A percentile compares a stretch with the other conserved stretches of the same genome.
Conservation (phyloP, 495 filamentous ascomycete species). For the Xylaria grammica region DNA sequence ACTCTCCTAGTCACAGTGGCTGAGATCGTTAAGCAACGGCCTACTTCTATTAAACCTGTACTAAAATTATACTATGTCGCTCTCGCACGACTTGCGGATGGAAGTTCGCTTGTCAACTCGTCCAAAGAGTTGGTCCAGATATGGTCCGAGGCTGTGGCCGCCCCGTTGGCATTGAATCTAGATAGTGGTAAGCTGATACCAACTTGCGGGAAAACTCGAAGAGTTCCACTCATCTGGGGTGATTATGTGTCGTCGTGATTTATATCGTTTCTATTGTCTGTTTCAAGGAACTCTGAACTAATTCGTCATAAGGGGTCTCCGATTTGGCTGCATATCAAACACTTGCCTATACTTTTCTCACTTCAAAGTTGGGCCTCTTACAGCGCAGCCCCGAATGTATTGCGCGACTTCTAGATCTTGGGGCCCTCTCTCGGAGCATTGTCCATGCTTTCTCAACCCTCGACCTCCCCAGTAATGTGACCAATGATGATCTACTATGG, state of each 20-base stretch:
- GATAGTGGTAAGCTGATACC: slow-evolving; percentile 28
- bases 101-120: background rate
- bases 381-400: slow-evolving; percentile 23
- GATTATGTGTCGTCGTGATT: background rate
- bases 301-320: slow-evolving; percentile 12
- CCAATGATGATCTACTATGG: slow-evolving; percentile 63
- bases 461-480: slow-evolving; percentile 14
- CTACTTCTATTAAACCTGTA: slow-evolving; percentile 25
- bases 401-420: slow-evolving; percentile 27
- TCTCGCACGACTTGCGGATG: slow-evolving; percentile 26
- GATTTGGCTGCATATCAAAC: slow-evolving; percentile 37
- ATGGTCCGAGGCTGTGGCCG: slow-evolving; percentile 21
- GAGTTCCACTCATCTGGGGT: background rate
- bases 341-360: slow-evolving; percentile 46
- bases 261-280: background rate
- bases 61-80: slow-evolving; percentile 31
- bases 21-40: slow-evolving; percentile 29
- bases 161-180: slow-evolving; percentile 24
- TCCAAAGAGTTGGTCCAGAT: slow-evolving; percentile 19
- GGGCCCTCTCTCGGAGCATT: slow-evolving; percentile 39
- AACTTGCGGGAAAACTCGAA: background rate
- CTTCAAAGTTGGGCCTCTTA: slow-evolving; percentile 28
- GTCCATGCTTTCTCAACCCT: slow-evolving; percentile 26
- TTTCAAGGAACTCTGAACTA: background rate
- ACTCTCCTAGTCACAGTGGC: slow-evolving; percentile 24